A percentile compares a stretch with the other conserved stretches of the same genome.
These are phyloP conservation scores for Cinnamomum chago DNA, from an alignment of 164 flowering plant genomes.

Conservation along the genomic window DNA sequence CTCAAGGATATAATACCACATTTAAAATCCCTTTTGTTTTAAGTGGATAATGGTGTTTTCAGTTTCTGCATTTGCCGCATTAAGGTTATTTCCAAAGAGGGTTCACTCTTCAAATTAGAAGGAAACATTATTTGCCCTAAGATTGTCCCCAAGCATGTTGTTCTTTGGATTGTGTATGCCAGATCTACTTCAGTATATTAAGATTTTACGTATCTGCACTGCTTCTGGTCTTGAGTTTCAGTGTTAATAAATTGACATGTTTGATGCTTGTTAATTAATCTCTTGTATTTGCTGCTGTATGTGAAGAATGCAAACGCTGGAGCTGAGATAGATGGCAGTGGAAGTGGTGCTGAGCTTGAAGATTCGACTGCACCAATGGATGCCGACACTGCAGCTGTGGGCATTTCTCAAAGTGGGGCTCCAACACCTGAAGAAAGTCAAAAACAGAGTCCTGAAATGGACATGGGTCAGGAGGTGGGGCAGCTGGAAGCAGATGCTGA, in stretches of 20 bases:
- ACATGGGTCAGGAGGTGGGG: constrained; percentile 53
- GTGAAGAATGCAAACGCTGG: constrained; percentile 52
- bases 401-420: constrained; percentile 42
- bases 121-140: no score
- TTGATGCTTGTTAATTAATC: constrained; percentile 5
- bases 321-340: constrained; percentile 64
- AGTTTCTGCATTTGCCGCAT: no score
- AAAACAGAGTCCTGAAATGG: constrained; percentile 59
- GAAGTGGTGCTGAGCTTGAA: constrained; percentile 49
- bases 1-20: no score
- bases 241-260: neutral
- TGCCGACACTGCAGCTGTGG: constrained; percentile 41
- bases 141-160: no score
- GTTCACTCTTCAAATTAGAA: no score
- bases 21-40: no score
- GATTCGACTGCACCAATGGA: constrained; percentile 53
- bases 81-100: no score
- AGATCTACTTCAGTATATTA: no score
- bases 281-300: constrained; percentile 2
- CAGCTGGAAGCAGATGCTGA: constrained; percentile 66
- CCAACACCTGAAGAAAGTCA: constrained; percentile 63
- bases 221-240: neutral
- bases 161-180: no score
- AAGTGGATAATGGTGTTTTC: no score
- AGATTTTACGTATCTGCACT: neutral